Conservation (phyloP, 805 yeast genomes). For the Cyberlindnera sargentensis region DNA sequence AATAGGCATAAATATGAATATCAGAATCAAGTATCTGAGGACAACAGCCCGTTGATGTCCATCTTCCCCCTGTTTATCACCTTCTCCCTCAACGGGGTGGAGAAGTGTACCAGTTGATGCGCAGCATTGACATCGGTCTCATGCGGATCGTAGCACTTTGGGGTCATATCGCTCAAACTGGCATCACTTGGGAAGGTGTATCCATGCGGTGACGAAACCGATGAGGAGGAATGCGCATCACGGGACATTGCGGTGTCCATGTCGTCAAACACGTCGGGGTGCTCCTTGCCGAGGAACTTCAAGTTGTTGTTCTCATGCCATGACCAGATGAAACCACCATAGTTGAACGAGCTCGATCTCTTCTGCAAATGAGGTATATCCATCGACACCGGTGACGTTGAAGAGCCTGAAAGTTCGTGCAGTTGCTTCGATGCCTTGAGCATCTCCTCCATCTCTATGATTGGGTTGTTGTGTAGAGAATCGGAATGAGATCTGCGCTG, state of each 20-base stretch:
- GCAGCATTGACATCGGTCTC: conserved; percentile 22
- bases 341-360: conserved; percentile 13
- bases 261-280: conserved; percentile 9
- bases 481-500: conserved; percentile 20
- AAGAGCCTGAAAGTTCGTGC: conserved; percentile 14
- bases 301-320: conserved; percentile 19
- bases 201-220: neutral
- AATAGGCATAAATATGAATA: too few species aligned
- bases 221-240: neutral
- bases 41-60: conserved; percentile 16
- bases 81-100: conserved; percentile 1
- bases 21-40: conserved; percentile 1
- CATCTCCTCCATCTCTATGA: conserved; percentile 21
- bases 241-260: neutral
- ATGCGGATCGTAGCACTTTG: conserved; percentile 17
- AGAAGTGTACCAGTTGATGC: conserved; percentile 16
- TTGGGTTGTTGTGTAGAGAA: conserved; percentile 7
- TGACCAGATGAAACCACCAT: conserved; percentile 25
- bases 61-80: conserved; percentile 7
- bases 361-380: conserved; percentile 1
- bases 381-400: conserved; percentile 1
- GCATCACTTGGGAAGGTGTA: neutral
- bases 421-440: conserved; percentile 24
- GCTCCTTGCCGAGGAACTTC: conserved; percentile 17
- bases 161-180: conserved; percentile 4